Evolutionary conservation across 2,329 filamentous ascomycete species (phyloP), one percentile per base, ranked within the genome.

Genomic region (Curvularia sp.): DNA sequence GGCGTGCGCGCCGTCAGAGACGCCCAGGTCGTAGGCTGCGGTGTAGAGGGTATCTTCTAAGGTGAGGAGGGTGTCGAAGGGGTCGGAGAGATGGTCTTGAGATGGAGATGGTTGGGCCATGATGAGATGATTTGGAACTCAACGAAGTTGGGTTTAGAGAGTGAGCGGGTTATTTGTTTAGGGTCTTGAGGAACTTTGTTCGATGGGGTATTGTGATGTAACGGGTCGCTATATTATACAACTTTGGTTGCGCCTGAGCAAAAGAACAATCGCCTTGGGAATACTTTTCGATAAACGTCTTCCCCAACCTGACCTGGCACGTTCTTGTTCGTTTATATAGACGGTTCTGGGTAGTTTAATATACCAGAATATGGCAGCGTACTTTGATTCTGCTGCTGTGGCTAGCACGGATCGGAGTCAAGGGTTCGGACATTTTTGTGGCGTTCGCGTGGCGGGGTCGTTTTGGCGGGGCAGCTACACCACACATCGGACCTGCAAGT

Each of bases 1-100:
- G 31, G 91, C 89, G 58, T 85, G 84, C 41, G 86, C 82, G 59
- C 95, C 95, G 77, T 97, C 94, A 41, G 83, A 80, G 48, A 87
- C 77, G 43, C 95, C 95, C 54, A 92, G 85, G 5, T 83, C 77
- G 80, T 93, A 94, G 58, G 95, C 95, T 77, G 94, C 87, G 44
- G 86, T 82, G 81, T 97, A 97, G 81, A 94, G 96, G 56, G 81
- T 77, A 60, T 88, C 84, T 79, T 89, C 87, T 30, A 89, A 78
- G 50, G 82, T 81, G 44, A 88, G 82, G 58, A 88, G 78, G 60
- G 79, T 75, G 69, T 86, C 85, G 63, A 89, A 84, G 53, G 82
- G 75, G 72, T 85, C 42, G 13, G 42, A 44, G 6, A 9, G 6
- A 15, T 44, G 1, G 1, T 44, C 13, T 28, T 44, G 46, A 9